Conservation (phyloP, 257 asterid species). For the Lithospermum erythrorhizon region DNA sequence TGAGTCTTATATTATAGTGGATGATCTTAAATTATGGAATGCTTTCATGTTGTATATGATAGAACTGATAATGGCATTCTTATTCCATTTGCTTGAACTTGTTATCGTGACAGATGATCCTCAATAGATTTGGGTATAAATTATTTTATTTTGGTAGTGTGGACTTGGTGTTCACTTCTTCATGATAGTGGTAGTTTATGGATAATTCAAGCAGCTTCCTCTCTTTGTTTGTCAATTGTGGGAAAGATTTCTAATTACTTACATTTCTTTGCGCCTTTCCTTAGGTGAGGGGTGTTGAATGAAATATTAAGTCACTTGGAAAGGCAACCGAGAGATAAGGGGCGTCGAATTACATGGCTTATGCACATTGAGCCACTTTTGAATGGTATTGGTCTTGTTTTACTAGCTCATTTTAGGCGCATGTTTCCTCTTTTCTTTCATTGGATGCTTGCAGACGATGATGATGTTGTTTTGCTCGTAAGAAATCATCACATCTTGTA, state of each 20-base stretch:
- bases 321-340: conserved; percentile 83
- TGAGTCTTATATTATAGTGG: too few relatives aligned
- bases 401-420: conserved; percentile 72
- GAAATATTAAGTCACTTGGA: conserved; percentile 89
- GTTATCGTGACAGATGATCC: too few relatives aligned
- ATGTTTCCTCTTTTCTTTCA: conserved; percentile 80
- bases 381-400: conserved; percentile 50
- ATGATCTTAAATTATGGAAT: too few relatives aligned
- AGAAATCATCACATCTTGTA: conserved; percentile 16
- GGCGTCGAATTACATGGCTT: conserved; percentile 76
- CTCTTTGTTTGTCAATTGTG: not conserved
- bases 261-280: not conserved
- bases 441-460: conserved; percentile 93
- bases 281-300: conserved; percentile 71
- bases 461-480: conserved; percentile 73
- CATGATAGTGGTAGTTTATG: too few relatives aligned
- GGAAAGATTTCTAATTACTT: not conserved
- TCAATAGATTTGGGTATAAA: too few relatives aligned
- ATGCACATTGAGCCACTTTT: conserved; percentile 61
- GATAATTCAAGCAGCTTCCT: not conserved
- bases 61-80: too few relatives aligned
- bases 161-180: not conserved
- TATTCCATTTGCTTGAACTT: too few relatives aligned
- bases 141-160: too few relatives aligned
- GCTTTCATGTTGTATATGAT: too few relatives aligned